A percentile compares a stretch with the other conserved stretches of the same genome.
Evolutionary conservation across 352 stramenopile genomes (phyloP).

Genomic region (Labyrinthula sp.): DNA sequence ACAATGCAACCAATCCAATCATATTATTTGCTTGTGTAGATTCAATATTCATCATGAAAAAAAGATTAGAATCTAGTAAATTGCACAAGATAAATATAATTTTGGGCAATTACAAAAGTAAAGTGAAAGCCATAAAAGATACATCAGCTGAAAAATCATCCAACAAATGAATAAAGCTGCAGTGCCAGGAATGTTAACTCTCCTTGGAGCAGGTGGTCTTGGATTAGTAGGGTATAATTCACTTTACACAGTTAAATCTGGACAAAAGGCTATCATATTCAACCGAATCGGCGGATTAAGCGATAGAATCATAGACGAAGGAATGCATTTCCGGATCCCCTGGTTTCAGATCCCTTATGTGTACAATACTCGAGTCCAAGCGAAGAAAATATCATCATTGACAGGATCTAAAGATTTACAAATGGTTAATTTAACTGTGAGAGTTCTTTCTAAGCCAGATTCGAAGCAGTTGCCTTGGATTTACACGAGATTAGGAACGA

Average conservation of each 20-base stretch:
- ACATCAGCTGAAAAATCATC: no score
- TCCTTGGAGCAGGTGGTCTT: no score
- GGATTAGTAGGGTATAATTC: no score
- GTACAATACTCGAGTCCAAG: conserved; percentile 20
- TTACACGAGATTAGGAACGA: conserved; percentile 20
- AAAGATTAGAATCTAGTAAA: no score
- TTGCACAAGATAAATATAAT: no score
- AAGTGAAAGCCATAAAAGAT: no score
- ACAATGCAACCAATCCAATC: no score
- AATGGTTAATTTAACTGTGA: conserved; percentile 31
- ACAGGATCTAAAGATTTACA: conserved; percentile 28
- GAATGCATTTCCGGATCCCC: conserved; percentile 15
- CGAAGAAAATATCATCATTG: conserved; percentile 20
- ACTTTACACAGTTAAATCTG: conserved; percentile 12
- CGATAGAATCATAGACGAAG: conserved; percentile 11
- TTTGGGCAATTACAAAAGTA: no score
- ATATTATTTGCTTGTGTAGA: no score
- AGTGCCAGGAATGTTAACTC: no score
- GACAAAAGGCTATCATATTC: conserved; percentile 28
- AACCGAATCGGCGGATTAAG: conserved; percentile 19
- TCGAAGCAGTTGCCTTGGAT: conserved; percentile 2
- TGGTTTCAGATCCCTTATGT: conserved; percentile 28
- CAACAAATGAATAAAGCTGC: no score
- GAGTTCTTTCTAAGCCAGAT: conserved; percentile 3
- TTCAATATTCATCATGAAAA: no score